Percentiles rank a stretch among this genome's conserved stretches.
These are phyloP conservation scores for Ophiostoma ips DNA, from an alignment of 2,329 filamentous ascomycete species.

Conservation along the genomic window DNA sequence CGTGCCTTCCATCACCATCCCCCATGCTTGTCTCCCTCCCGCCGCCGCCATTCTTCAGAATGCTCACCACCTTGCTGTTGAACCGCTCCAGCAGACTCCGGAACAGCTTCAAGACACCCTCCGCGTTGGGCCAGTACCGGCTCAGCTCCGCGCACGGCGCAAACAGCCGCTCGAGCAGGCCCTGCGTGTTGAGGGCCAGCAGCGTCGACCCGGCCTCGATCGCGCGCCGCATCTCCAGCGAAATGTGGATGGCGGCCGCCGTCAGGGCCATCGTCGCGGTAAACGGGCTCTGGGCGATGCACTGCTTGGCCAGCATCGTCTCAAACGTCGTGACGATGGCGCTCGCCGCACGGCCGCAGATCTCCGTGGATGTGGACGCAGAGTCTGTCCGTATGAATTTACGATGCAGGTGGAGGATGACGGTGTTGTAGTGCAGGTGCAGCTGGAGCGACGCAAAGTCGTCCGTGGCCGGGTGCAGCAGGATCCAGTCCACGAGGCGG, in stretches of 20 bases:
- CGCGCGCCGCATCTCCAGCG: slow-evolving; percentile 4
- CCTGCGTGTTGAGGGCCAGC: slow-evolving; percentile 6
- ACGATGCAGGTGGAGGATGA: slow-evolving; percentile 6
- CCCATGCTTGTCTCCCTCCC: too few species aligned
- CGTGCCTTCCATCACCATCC: too few species aligned
- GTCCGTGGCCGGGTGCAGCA: not conserved
- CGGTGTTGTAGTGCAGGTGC: slow-evolving; percentile 7
- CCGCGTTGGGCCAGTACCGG: slow-evolving; percentile 8
- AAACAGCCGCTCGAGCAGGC: slow-evolving; percentile 6
- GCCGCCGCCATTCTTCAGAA: too few species aligned
- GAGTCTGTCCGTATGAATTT: too few species aligned
- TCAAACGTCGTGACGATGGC: slow-evolving; percentile 7
- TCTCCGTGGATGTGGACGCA: too few species aligned
- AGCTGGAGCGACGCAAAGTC: slow-evolving; percentile 4
- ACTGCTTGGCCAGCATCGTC: not conserved
- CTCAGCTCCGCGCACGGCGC: slow-evolving; percentile 2
- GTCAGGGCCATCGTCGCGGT: slow-evolving; percentile 5
- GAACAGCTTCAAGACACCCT: slow-evolving; percentile 7
- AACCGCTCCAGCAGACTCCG: slow-evolving; percentile 7
- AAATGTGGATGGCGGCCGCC: slow-evolving; percentile 7
- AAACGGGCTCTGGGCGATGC: slow-evolving; percentile 6
- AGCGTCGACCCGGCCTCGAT: not conserved
- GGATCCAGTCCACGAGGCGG: slow-evolving; percentile 7
- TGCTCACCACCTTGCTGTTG: too few species aligned
- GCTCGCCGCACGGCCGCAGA: not conserved